Conservation (phyloP, 805 yeast species). For the Saccharomycopsis sp. region DNA sequence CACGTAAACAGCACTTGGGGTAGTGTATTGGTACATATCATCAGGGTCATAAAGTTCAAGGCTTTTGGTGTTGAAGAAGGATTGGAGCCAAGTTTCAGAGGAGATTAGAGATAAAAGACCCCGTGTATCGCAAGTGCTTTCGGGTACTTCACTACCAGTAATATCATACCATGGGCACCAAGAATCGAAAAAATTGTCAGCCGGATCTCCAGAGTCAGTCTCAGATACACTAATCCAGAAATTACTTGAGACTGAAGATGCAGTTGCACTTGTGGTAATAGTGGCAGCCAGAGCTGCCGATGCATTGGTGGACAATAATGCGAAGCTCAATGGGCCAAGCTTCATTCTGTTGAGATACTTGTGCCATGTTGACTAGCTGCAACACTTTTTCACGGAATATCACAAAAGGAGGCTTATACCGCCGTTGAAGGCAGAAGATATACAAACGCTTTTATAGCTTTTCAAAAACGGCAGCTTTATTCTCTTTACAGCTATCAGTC, state of each 20-base stretch:
- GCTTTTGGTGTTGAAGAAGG: background rate
- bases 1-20: background rate
- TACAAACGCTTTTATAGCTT: background rate
- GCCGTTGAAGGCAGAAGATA: background rate
- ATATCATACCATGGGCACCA: background rate
- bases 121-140: background rate
- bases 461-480: too few relatives aligned
- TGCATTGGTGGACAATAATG: background rate
- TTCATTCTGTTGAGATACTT: background rate
- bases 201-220: background rate
- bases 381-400: background rate
- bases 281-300: background rate
- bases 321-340: background rate
- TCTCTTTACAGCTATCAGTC: too few relatives aligned
- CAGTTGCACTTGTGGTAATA: background rate
- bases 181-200: background rate
- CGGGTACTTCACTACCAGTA: background rate
- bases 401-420: background rate
- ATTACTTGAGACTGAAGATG: too few relatives aligned
- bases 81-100: background rate
- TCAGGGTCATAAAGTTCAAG: background rate
- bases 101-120: background rate
- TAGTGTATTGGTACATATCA: background rate
- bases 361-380: background rate
- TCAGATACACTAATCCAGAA: too few relatives aligned